Conservation (phyloP, 2,329 filamentous ascomycete species). For the Colletotrichum zoysiae region DNA sequence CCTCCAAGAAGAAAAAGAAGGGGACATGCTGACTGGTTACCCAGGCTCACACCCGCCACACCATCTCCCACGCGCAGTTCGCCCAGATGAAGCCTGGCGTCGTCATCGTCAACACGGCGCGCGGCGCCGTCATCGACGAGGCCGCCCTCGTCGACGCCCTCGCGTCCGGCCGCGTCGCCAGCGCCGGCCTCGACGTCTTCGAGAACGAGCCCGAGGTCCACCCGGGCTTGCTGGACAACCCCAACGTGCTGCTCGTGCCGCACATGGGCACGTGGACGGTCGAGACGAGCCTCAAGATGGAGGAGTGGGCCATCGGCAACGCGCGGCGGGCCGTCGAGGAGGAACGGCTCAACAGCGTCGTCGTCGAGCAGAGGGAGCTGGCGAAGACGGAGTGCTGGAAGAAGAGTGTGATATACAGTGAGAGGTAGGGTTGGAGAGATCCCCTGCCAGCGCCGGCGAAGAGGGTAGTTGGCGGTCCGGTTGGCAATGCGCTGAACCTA, state of each 20-base stretch:
- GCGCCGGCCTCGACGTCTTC: constrained; percentile 83
- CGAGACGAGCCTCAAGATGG: constrained; percentile 76
- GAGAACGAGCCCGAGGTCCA: constrained; percentile 85
- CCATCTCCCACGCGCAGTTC: constrained; percentile 79
- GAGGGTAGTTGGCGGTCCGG: not conserved
- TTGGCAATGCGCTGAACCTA: not conserved
- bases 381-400: not conserved
- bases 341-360: constrained; percentile 74
- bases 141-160: constrained; percentile 81
- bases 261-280: constrained; percentile 89
- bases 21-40: not conserved
- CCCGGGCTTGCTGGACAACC: constrained; percentile 77
- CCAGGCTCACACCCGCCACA: constrained; percentile 76
- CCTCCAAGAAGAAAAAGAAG: not conserved
- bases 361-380: constrained; percentile 74
- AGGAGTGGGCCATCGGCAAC: constrained; percentile 81
- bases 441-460: not conserved
- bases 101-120: constrained; percentile 85
- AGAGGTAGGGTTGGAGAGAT: no score
- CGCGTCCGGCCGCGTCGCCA: constrained; percentile 75
- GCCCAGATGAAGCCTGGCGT: constrained; percentile 82
- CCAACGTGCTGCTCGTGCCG: constrained; percentile 79
- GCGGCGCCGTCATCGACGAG: constrained; percentile 86
- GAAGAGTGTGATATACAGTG: no score
- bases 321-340: constrained; percentile 72